Base-by-base conservation (phyloP, 192 early-diverging fungal species). In the Podila minutissima region DNA sequence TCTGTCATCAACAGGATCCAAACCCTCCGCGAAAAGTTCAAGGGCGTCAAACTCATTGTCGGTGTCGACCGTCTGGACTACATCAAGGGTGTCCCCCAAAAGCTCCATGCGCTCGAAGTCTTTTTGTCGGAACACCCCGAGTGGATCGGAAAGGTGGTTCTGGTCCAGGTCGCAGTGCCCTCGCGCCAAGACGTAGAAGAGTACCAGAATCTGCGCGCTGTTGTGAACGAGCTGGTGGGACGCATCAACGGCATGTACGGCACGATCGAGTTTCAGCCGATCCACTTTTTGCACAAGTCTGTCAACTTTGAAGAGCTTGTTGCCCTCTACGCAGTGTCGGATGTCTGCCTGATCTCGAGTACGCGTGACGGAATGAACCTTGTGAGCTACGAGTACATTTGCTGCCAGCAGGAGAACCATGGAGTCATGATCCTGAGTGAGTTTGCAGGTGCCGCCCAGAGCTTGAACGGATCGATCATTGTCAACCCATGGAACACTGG, bases 341-440 rank as follows among this genome's bases (percentile, higher is more conserved):
- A 99, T 84, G 97, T 94, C 13, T 99, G 98, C 69, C 83, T 99
- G 59, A 92, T 99, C 17, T 95, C 97, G 33, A 98, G 97, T 55
- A 99, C 98, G 7, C 91, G 98, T 68, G 97, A 99, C 85, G 98
- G 98, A 46, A 99, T 99, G 98, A 99, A 99, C 82, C 84, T 99
- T 51, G 98, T 97, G 2, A 97, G 96, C 24, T 99, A 98, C 85
- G 98, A 99, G 88, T 99, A 97, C 71, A 96, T 99, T 69, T 94
- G 96, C 12, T 93, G 92, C 68, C 94, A 95, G 84, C 93, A 95
- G 83, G 86, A 94, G 59, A 91, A 94, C 59, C 96, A 99, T 83
- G 98, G 98, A 78, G 98, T 98, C 8, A 87, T 99, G 74, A 94
- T 99, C 51, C 88, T 99, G 32, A 93, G 91, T 31, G 98, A 99